These are phyloP conservation scores for Russula foetens DNA, from an alignment of 768 basidiomycete species.

Conservation along the genomic window DNA sequence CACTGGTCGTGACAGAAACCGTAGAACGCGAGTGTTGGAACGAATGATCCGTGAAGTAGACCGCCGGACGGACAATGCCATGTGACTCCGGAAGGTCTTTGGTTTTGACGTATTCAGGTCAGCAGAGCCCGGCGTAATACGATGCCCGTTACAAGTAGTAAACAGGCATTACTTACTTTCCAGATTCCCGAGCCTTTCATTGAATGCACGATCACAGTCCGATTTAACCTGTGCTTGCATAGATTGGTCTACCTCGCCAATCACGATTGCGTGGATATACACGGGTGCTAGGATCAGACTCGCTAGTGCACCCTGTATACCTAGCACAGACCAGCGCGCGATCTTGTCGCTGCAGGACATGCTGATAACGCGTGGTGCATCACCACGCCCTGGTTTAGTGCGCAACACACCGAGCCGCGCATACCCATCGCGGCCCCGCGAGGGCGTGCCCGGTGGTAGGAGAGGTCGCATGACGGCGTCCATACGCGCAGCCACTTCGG, in stretches of 20 bases:
- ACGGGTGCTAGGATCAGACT: conserved; percentile 48
- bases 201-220: conserved; percentile 68
- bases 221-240: conserved; percentile 34
- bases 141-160: too few species aligned
- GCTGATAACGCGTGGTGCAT: conserved; percentile 71
- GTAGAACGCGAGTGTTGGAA: conserved; percentile 52
- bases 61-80: conserved; percentile 37
- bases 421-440: conserved; percentile 80
- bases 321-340: conserved; percentile 75
- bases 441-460: conserved; percentile 33
- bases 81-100: conserved; percentile 48
- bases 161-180: conserved; percentile 30
- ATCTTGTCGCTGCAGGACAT: conserved; percentile 98
- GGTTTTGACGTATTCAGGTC: conserved; percentile 26
- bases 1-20: conserved; percentile 19
- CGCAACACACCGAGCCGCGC: conserved; percentile 65
- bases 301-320: conserved; percentile 78
- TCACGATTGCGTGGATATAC: conserved; percentile 55
- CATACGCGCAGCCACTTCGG: conserved; percentile 63
- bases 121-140: too few species aligned
- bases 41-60: conserved; percentile 49
- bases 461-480: conserved; percentile 32
- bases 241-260: conserved; percentile 57
- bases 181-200: conserved; percentile 40
- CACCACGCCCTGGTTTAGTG: conserved; percentile 91